Evolutionary conservation across 345 rosid species (phyloP).

Genomic region (Raphanus sativus): DNA sequence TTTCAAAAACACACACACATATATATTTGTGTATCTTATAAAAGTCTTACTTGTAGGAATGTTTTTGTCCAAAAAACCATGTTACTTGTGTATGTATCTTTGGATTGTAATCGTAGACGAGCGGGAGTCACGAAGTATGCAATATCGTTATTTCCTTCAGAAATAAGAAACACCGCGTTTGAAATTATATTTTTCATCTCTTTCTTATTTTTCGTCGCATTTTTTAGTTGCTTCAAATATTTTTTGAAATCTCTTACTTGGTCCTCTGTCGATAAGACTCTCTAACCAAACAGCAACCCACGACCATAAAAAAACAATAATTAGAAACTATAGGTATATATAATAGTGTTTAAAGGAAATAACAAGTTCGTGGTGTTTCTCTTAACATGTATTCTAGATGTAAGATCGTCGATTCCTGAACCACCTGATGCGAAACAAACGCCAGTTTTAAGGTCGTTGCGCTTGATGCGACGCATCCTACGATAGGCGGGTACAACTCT

Average conservation of each 20-base stretch:
- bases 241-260: constrained; percentile 49
- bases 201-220: constrained; percentile 38
- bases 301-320: neutral
- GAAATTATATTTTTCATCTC: constrained; percentile 35
- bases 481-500: constrained; percentile 24
- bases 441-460: constrained; percentile 32
- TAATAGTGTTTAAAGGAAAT: neutral
- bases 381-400: constrained; percentile 25
- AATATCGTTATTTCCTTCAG: constrained; percentile 60
- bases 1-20: neutral
- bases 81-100: constrained; percentile 47
- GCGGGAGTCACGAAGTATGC: constrained; percentile 42
- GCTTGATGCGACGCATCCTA: constrained; percentile 9
- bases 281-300: constrained; percentile 34
- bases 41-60: constrained; percentile 38
- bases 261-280: constrained; percentile 44
- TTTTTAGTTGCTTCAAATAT: constrained; percentile 45
- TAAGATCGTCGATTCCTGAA: constrained; percentile 35
- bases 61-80: constrained; percentile 33
- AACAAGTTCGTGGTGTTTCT: neutral
- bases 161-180: constrained; percentile 42
- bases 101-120: constrained; percentile 28
- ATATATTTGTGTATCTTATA: too few species aligned
- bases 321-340: neutral
- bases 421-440: constrained; percentile 45